Percentiles rank a stretch among this genome's conserved stretches.
phyloP scores from a whole-genome alignment of 306 rosid genomes.

The Benincasa hispida region DNA sequence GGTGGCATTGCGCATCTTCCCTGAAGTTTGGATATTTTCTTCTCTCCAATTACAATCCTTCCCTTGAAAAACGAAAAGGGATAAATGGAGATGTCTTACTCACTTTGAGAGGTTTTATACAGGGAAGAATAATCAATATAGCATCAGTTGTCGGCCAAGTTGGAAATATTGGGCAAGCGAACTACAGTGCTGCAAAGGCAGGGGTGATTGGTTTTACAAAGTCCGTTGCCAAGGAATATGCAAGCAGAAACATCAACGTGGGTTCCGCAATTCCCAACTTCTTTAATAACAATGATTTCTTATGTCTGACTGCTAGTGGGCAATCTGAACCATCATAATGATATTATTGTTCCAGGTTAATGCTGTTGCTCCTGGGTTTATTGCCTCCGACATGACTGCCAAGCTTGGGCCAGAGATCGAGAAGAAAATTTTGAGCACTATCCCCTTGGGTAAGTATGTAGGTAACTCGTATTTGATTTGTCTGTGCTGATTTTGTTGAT shows the following conservation, averaged over 20 bases:
- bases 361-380: conserved; percentile 95
- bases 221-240: conserved; percentile 75
- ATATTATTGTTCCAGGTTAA: conserved; percentile 51
- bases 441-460: conserved; percentile 64
- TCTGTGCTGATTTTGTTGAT: not conserved
- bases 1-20: not conserved
- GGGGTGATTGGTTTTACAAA: conserved; percentile 96
- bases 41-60: not conserved
- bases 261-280: not conserved
- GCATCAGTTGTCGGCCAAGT: conserved; percentile 90
- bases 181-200: conserved; percentile 97
- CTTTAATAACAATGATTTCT: not conserved
- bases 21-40: not conserved
- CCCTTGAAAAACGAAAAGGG: not conserved
- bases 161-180: conserved; percentile 94
- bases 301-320: not conserved
- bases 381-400: conserved; percentile 96
- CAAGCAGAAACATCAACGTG: conserved; percentile 87
- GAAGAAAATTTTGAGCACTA: conserved; percentile 68
- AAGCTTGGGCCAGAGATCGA: conserved; percentile 72
- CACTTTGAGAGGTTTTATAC: conserved; percentile 15
- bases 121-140: conserved; percentile 95
- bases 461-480: not conserved
- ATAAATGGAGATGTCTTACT: not conserved
- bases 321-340: conserved; percentile 8